phyloP scores from a whole-genome alignment of 306 rosid genomes.

The Trifolium subterraneum region DNA sequence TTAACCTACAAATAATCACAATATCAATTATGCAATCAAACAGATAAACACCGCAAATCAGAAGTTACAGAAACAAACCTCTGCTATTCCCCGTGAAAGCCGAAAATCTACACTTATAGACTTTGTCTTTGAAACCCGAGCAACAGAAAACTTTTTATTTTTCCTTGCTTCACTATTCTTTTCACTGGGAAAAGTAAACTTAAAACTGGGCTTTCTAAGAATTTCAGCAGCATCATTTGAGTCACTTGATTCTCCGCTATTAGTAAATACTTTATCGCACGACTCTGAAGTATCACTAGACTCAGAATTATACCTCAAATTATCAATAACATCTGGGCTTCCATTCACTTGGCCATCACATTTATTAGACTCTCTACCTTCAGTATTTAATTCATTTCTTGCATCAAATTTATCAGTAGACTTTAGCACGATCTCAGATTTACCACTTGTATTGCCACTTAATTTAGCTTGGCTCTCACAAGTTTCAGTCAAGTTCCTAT shows the following conservation, averaged over 20 bases:
- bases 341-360: slow-evolving; percentile 56
- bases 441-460: slow-evolving; percentile 49
- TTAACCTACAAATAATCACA: slow-evolving; percentile 68
- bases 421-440: slow-evolving; percentile 54
- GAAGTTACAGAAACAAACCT: slow-evolving; percentile 61
- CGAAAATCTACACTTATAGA: slow-evolving; percentile 93
- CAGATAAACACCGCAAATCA: slow-evolving; percentile 19
- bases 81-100: slow-evolving; percentile 94
- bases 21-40: slow-evolving; percentile 27
- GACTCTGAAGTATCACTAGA: slow-evolving; percentile 66
- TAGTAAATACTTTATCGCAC: slow-evolving; percentile 58
- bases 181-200: slow-evolving; percentile 48
- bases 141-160: slow-evolving; percentile 75
- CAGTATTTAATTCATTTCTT: slow-evolving; percentile 52
- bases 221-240: slow-evolving; percentile 56
- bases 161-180: slow-evolving; percentile 64
- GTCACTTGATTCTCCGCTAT: slow-evolving; percentile 48
- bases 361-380: slow-evolving; percentile 51
- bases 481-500: slow-evolving; percentile 46
- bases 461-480: slow-evolving; percentile 44
- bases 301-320: slow-evolving; percentile 61
- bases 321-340: slow-evolving; percentile 57
- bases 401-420: slow-evolving; percentile 48
- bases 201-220: slow-evolving; percentile 54
- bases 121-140: slow-evolving; percentile 77